Evolutionary conservation across 2,329 filamentous ascomycete species (phyloP), one percentile per base, ranked within the genome.

Genomic region (Elsinoe ampelina): DNA sequence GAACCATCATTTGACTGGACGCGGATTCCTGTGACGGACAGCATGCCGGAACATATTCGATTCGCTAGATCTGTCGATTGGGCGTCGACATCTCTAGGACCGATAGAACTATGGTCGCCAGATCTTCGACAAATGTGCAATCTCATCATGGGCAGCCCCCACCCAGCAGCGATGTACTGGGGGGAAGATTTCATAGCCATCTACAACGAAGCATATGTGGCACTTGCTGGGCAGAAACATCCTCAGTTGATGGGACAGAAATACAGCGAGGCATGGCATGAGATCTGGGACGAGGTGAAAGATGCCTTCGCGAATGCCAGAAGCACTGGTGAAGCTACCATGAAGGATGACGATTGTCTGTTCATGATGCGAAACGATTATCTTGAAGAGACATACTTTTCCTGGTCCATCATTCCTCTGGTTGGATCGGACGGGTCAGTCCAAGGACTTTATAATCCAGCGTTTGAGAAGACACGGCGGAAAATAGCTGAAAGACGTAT

Each of bases 261-360:
- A 58, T 91, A 90, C 64, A 72, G 74, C 43, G 78, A 83, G 11
- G 83, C 80, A 1, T 91, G 87, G 86, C 61, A 75, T 0, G 87
- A 92, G 66, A 85, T 92, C 5, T 91, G 86, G 86, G 73, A 81
- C 19, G 80, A 84, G 4, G 77, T 92, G 10, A 78, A 83, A 61
- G 82, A 82, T 1, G 78, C 87, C 0, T 87, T 93, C 61, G 74
- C 78, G 15, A 82, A 75, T 59, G 88, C 87, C 0, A 80, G 79
- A 68, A 70, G 79, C 38, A 85, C 83, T 3, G 89, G 87, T 0
- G 84, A 90, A 71, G 85, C 87, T 0, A 89, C 84, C 0, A 88
- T 91, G 85, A 92, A 90, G 68, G 84, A 91, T 61, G 88, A 93
- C 63, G 86, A 92, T 61, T 82, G 82, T 57, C 74, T 92, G 1